These are phyloP conservation scores for Aquilaria sinensis DNA, from an alignment of 345 rosid species.

Conservation along the genomic window DNA sequence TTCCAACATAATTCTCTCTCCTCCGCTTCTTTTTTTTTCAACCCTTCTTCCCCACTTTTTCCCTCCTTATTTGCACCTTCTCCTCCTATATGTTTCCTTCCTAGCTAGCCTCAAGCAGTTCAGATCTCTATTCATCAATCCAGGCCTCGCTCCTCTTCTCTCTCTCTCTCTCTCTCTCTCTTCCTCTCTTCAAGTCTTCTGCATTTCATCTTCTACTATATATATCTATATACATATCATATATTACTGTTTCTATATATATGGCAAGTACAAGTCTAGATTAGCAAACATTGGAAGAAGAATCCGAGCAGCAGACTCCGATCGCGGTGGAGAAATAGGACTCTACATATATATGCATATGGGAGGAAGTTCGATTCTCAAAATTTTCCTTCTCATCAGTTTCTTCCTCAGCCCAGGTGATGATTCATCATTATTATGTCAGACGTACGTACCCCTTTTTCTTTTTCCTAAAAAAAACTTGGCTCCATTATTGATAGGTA, in stretches of 20 bases:
- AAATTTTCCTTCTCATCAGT: constrained; percentile 12
- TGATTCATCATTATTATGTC: too few species aligned
- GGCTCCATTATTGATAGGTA: neutral
- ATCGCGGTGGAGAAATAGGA: neutral
- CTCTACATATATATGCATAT: constrained; percentile 8
- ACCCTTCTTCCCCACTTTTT: constrained; percentile 20
- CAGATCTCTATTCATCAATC: constrained; percentile 7
- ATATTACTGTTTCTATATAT: too few species aligned
- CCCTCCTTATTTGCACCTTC: constrained; percentile 28
- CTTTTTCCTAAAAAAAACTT: neutral
- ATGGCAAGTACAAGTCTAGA: neutral
- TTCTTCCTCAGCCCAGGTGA: constrained; percentile 34
- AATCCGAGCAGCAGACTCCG: neutral
- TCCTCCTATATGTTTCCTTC: neutral
- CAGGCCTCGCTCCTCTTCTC: neutral
- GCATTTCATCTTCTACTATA: constrained; percentile 3
- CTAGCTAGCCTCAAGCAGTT: too few species aligned
- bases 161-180: constrained; percentile 7
- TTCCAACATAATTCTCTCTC: constrained; percentile 19
- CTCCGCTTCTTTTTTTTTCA: constrained; percentile 21
- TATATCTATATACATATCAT: constrained; percentile 4
- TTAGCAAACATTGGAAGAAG: neutral
- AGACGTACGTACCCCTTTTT: constrained; percentile 1
- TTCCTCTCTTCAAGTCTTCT: neutral
- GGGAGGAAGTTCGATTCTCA: constrained; percentile 18